Evolutionary conservation across 2,329 filamentous ascomycete genomes (phyloP).

Genomic region (Ophiostoma angusticollis): DNA sequence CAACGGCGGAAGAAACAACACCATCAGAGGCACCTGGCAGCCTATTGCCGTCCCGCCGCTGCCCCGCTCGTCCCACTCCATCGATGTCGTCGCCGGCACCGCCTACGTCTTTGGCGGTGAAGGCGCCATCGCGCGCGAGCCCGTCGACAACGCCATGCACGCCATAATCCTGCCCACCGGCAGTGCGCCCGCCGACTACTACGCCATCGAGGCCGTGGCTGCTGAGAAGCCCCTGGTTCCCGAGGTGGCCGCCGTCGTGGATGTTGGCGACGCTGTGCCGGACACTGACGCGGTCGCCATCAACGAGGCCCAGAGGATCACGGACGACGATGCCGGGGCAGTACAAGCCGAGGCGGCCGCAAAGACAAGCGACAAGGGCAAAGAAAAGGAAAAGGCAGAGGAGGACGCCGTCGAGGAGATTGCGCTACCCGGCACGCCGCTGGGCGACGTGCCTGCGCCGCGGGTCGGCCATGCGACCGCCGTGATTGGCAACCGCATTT

Average conservation of each 20-base stretch:
- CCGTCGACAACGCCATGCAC: constrained; percentile 62
- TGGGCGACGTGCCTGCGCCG: constrained; percentile 44
- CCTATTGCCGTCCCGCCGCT: constrained; percentile 42
- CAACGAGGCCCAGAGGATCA: constrained; percentile 9
- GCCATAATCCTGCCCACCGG: constrained; percentile 47
- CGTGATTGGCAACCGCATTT: constrained; percentile 56
- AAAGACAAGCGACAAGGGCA: constrained; percentile 25
- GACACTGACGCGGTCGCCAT: constrained; percentile 12
- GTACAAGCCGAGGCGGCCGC: constrained; percentile 15
- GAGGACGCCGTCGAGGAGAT: constrained; percentile 7
- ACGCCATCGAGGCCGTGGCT: constrained; percentile 36
- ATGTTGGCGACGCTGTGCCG: constrained; percentile 13
- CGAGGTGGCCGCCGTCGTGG: no score
- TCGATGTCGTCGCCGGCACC: constrained; percentile 46
- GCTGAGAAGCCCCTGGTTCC: constrained; percentile 1
- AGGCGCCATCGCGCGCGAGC: constrained; percentile 38
- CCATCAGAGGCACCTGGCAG: constrained; percentile 47
- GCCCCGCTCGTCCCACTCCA: constrained; percentile 60
- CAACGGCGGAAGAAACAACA: constrained; percentile 14
- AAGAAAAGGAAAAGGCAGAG: constrained; percentile 7
- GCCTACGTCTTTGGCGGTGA: constrained; percentile 66
- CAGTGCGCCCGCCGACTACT: constrained; percentile 46
- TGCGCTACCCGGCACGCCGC: constrained; percentile 20
- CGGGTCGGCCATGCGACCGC: constrained; percentile 63
- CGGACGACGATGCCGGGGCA: not conserved